Conservation (phyloP, 2,329 filamentous ascomycete species). For the Akanthomyces dipterigenus region DNA sequence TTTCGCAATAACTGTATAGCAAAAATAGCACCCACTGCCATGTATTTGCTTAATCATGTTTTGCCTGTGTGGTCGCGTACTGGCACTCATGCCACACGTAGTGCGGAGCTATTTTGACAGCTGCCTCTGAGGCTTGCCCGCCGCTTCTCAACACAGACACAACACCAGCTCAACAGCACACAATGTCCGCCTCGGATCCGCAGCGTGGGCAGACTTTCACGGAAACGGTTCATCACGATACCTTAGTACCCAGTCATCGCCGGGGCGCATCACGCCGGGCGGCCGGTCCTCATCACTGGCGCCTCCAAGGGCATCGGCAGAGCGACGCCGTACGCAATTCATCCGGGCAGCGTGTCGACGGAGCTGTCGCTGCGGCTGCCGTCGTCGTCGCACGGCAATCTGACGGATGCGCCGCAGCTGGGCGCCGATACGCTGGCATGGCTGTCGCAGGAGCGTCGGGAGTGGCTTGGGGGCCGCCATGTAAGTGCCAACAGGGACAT, state of each 20-base stretch:
- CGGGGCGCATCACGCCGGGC: conserved; percentile 31
- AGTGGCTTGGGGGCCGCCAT: conserved; percentile 40
- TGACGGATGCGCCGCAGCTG: conserved; percentile 32
- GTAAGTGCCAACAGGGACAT: conserved; percentile 40
- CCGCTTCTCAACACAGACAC: too few species aligned
- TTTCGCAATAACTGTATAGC: conserved; percentile 23
- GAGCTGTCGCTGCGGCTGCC: conserved; percentile 17
- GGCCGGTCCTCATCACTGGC: conserved; percentile 45
- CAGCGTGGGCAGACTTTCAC: background rate
- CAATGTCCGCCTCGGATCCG: background rate
- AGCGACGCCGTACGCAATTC: conserved; percentile 42
- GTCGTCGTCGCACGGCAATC: background rate
- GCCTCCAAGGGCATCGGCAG: conserved; percentile 48
- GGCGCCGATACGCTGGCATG: conserved; percentile 36
- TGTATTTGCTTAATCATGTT: background rate
- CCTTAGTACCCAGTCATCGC: conserved; percentile 47
- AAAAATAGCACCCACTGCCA: background rate
- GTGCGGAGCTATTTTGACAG: too few species aligned
- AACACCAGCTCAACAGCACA: background rate
- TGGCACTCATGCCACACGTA: background rate
- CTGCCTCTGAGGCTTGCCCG: too few species aligned
- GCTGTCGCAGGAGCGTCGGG: conserved; percentile 31
- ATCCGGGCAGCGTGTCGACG: conserved; percentile 32
- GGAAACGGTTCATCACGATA: conserved; percentile 33
- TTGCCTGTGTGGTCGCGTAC: background rate